Conservation (phyloP, 192 early-diverging fungal genomes). For the Thoreauomyces humboldtii region DNA sequence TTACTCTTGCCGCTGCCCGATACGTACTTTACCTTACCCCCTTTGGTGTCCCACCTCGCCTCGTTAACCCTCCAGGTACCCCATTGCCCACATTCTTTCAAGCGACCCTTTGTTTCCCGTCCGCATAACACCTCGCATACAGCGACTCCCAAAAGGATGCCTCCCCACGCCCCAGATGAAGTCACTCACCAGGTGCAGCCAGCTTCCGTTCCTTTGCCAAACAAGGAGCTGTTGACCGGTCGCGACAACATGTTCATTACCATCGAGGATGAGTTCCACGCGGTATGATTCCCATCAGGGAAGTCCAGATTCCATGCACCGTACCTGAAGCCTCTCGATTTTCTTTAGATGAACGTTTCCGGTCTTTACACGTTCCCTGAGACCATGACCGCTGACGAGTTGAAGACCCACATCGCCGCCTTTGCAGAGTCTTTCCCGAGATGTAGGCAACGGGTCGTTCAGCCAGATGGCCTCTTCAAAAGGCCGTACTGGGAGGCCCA, state of each 20-base stretch:
- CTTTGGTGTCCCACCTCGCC: too few species aligned
- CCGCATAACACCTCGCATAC: too few species aligned
- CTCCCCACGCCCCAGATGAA: neutral
- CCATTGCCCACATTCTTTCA: too few species aligned
- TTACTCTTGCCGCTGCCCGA: too few species aligned
- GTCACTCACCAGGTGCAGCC: neutral
- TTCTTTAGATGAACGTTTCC: slow-evolving; percentile 24
- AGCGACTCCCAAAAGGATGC: too few species aligned
- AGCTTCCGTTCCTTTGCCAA: neutral
- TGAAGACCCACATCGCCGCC: slow-evolving; percentile 11
- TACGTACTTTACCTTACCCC: too few species aligned
- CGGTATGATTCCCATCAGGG: too few species aligned
- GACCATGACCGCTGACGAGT: slow-evolving; percentile 1
- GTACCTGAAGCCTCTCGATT: too few species aligned
- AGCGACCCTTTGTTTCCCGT: too few species aligned
- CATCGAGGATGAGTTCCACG: slow-evolving; percentile 29
- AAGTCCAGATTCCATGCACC: too few species aligned
- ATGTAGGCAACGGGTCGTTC: slow-evolving; percentile 5
- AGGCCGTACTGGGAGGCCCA: slow-evolving; percentile 25
- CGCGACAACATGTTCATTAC: slow-evolving; percentile 37
- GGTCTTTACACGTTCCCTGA: slow-evolving; percentile 18
- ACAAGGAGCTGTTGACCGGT: slow-evolving; percentile 12
- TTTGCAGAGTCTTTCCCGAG: slow-evolving; percentile 12
- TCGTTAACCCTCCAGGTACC: too few species aligned
- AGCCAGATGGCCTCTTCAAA: slow-evolving; percentile 13